Base-by-base conservation (phyloP, 2,329 filamentous ascomycete species). In the Aspergillus unguis region DNA sequence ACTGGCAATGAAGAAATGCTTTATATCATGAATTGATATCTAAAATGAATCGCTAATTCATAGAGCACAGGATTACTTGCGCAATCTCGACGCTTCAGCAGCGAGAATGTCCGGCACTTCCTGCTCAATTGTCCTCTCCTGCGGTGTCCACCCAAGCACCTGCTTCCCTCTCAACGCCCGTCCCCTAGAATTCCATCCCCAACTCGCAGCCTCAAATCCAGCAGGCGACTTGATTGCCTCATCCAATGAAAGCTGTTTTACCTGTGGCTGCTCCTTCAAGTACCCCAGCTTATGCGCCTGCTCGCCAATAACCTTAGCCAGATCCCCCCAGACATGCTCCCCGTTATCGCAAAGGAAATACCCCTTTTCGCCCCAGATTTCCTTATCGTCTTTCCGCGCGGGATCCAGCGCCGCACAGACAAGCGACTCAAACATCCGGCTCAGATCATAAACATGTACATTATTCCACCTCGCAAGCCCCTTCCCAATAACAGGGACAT, bases 321-420 rank as follows among this genome's bases (percentile, higher is more conserved):
- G 64, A 11, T 88, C 82, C 4, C 80, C 78, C 86, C 85, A 90
- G 27, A 71, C 71, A 65, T 86, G 82, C 50, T 79, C 71, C 1
- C 83, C 85, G 58, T 79, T 80, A 65, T 86, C 83, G 5, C 79
- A 76, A 57, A 90, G 83, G 71, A 84, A 90, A 60, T 90, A 90
- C 7, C 61, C 85, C 32, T 80, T 68, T 0, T 68, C 68, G 1
- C 84, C 85, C 78, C 87, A 90, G 3, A 78, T 60, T 11, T 77
- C 75, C 0, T 65, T 49, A 5, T 77, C 75, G 0, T 71, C 66
- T 25, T 69, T 33, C 28, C n/a, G 25, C 7, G 35, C 5, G 1
- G 45, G 41, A 27, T 52, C 52, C 2, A 77, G 65, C 0, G 84
- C 84, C 6, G 80, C 79, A 44, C 83, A 78, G 1, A 80, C 77